Evolutionary conservation across 164 flowering plant genomes (phyloP).

Genomic region (Buxus sempervirens): DNA sequence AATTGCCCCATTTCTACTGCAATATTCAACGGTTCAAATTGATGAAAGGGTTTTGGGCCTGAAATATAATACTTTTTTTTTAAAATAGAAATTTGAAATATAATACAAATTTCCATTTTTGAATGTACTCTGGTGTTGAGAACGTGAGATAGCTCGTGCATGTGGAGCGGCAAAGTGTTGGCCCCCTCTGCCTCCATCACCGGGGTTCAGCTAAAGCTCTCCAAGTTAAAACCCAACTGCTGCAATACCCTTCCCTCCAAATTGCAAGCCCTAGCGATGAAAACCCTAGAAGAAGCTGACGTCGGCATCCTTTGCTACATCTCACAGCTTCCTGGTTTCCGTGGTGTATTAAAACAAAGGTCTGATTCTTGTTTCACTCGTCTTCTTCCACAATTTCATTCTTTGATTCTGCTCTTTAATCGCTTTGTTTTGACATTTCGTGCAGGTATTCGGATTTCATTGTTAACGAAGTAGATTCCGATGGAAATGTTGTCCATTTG

Average conservation of each 20-base stretch:
- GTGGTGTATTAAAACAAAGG: constrained; percentile 91
- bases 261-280: constrained; percentile 18
- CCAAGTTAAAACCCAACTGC: constrained; percentile 14
- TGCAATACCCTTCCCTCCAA: background rate
- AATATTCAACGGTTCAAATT: no score
- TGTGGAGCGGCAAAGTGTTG: background rate
- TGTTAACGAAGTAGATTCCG: constrained; percentile 88
- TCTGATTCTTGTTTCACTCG: constrained; percentile 7
- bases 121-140: no score
- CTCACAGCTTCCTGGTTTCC: constrained; percentile 78
- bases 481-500: constrained; percentile 80
- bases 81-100: no score
- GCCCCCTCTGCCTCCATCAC: background rate
- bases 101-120: no score
- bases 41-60: no score
- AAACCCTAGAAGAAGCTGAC: constrained; percentile 56
- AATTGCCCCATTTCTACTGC: no score
- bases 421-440: background rate
- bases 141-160: no score
- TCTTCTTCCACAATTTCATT: background rate
- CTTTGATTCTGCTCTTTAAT: background rate
- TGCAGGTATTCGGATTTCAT: constrained; percentile 87
- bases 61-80: no score
- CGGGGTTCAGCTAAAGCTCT: constrained; percentile 1
- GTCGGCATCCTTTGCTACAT: constrained; percentile 81